Conservation (phyloP, 768 basidiomycete genomes). For the Mrakia blollopis region DNA sequence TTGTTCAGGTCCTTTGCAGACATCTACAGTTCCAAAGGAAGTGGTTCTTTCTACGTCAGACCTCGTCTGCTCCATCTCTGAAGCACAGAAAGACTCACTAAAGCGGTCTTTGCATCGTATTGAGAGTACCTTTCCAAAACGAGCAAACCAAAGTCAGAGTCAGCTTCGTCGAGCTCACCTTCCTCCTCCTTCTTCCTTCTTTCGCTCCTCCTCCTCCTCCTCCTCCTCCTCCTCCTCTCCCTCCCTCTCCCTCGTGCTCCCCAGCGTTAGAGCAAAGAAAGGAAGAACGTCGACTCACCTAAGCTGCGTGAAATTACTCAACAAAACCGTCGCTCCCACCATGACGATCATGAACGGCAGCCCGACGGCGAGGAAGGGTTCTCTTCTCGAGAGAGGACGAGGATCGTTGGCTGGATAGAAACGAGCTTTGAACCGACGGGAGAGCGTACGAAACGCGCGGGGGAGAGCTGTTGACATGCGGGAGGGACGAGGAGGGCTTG, state of each 20-base stretch:
- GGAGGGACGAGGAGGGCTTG: background rate
- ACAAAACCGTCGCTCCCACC: slow-evolving; percentile 77
- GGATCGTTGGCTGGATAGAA: slow-evolving; percentile 32
- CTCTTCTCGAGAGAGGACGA: slow-evolving; percentile 34
- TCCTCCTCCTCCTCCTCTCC: background rate
- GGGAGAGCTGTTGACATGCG: background rate
- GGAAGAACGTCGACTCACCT: background rate
- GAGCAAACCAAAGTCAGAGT: background rate
- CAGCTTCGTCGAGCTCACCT: background rate
- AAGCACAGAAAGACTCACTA: background rate
- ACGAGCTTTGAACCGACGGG: slow-evolving; percentile 22
- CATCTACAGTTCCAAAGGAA: slow-evolving; percentile 52
- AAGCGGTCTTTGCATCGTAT: background rate
- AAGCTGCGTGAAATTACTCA: slow-evolving; percentile 79
- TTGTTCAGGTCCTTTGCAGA: slow-evolving; percentile 73
- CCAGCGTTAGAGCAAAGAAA: background rate
- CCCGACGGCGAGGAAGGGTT: slow-evolving; percentile 61
- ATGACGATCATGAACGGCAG: slow-evolving; percentile 79
- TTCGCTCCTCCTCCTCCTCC: too few relatives aligned
- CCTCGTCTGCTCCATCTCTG: too few relatives aligned
- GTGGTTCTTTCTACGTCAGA: too few relatives aligned
- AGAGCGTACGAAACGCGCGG: background rate
- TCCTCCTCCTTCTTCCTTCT: background rate
- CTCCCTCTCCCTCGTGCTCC: too few relatives aligned
- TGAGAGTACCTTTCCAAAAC: background rate